Evolutionary conservation across 768 basidiomycete genomes (phyloP).

Genomic region (Suillus fuscotomentosus): DNA sequence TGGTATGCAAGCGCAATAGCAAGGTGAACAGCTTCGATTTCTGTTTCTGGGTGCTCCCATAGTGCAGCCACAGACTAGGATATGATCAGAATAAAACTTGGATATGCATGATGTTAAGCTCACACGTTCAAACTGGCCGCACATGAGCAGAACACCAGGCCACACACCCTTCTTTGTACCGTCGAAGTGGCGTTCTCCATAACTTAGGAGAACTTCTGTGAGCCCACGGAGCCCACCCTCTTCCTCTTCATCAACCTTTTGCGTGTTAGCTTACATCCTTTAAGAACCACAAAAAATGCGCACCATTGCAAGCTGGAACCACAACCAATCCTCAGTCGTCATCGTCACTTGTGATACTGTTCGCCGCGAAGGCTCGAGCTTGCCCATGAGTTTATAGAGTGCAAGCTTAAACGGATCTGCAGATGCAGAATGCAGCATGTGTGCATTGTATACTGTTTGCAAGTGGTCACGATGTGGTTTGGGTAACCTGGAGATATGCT

Average conservation of each 20-base stretch:
- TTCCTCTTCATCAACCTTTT: slow-evolving; percentile 78
- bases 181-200: slow-evolving; percentile 83
- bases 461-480: slow-evolving; percentile 79
- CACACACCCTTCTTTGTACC: slow-evolving; percentile 65
- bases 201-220: slow-evolving; percentile 71
- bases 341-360: slow-evolving; percentile 82
- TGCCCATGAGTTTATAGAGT: slow-evolving; percentile 93
- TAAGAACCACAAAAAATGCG: slow-evolving; percentile 8
- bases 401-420: slow-evolving; percentile 96
- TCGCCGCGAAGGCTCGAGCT: slow-evolving; percentile 78
- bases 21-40: slow-evolving; percentile 93
- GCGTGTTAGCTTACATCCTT: slow-evolving; percentile 2
- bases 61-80: slow-evolving; percentile 84
- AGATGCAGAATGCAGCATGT: slow-evolving; percentile 85
- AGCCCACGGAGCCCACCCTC: slow-evolving; percentile 72
- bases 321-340: slow-evolving; percentile 97
- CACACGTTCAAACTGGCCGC: slow-evolving; percentile 93
- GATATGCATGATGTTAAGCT: slow-evolving; percentile 19
- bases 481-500: slow-evolving; percentile 47
- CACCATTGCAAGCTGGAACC: slow-evolving; percentile 93
- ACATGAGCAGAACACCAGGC: slow-evolving; percentile 84
- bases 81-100: neutral
- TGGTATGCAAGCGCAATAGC: slow-evolving; percentile 92
- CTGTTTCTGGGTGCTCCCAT: slow-evolving; percentile 82
- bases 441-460: slow-evolving; percentile 76